A percentile compares a stretch with the other conserved stretches of the same genome.
Conservation (phyloP, 331 rosid species). For the Cucumis variabilis region DNA sequence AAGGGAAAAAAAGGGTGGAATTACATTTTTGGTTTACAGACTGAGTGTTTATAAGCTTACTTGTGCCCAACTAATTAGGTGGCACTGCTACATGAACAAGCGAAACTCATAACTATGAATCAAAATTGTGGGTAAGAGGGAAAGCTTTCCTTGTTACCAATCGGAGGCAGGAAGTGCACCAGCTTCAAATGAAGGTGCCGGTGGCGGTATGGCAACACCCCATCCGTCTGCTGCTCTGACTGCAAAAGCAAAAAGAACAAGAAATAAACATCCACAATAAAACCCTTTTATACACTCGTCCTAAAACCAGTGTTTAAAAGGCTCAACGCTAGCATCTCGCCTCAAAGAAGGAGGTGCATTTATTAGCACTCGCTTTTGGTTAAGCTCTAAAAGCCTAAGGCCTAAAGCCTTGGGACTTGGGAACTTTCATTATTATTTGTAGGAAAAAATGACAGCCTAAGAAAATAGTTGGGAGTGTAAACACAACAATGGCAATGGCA, state of each 20-base stretch:
- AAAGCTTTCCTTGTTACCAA: conserved; percentile 37
- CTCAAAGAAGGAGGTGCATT: not conserved
- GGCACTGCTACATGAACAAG: not conserved
- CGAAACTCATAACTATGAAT: not conserved
- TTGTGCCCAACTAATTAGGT: not conserved
- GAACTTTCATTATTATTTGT: no score
- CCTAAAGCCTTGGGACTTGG: not conserved
- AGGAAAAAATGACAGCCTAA: no score
- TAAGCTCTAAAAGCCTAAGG: not conserved
- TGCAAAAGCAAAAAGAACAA: not conserved
- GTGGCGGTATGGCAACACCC: conserved; percentile 53
- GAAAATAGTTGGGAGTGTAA: not conserved
- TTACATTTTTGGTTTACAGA: not conserved
- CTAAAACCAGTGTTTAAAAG: not conserved
- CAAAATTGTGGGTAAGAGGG: not conserved
- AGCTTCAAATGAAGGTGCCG: conserved; percentile 37
- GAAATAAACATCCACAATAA: not conserved
- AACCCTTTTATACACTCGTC: no score
- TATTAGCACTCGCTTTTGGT: not conserved
- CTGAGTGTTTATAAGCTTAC: not conserved
- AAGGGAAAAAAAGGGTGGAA: not conserved
- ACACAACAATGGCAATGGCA: not conserved
- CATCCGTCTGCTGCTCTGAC: conserved; percentile 55
- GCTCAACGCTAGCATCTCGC: not conserved
- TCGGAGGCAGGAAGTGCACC: conserved; percentile 39